A percentile compares a stretch with the other conserved stretches of the same genome.
phyloP scores from a whole-genome alignment of 2,329 filamentous ascomycete genomes.

The Aspergillus intermedius region DNA sequence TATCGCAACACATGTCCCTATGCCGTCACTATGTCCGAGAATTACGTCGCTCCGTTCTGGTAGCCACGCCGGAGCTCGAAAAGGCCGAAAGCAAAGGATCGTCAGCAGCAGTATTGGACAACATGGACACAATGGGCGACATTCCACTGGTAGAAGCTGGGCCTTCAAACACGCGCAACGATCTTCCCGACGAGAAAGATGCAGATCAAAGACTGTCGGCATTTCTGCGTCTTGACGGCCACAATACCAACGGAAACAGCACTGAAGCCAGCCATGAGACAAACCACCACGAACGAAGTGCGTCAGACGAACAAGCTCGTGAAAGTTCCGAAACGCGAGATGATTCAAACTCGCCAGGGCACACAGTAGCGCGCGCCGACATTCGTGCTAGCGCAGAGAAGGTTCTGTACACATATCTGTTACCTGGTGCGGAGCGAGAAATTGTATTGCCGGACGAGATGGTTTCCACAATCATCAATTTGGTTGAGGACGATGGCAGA shows the following conservation, averaged over 20 bases:
- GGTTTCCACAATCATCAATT: constrained; percentile 73
- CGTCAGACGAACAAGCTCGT: constrained; percentile 45
- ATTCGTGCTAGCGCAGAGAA: constrained; percentile 92
- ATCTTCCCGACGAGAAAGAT: constrained; percentile 61
- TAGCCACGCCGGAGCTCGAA: constrained; percentile 86
- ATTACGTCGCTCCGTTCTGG: constrained; percentile 82
- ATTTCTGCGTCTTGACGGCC: constrained; percentile 63
- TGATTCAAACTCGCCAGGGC: constrained; percentile 74
- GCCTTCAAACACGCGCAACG: constrained; percentile 49
- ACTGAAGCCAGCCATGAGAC: constrained; percentile 50
- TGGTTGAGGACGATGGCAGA: constrained; percentile 83
- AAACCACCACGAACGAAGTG: constrained; percentile 32
- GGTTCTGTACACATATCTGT: constrained; percentile 94
- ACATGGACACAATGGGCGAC: constrained; percentile 64
- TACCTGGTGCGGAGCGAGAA: constrained; percentile 92
- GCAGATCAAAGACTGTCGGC: constrained; percentile 87
- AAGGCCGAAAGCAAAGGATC: constrained; percentile 76
- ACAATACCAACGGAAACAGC: constrained; percentile 41
- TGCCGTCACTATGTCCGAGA: constrained; percentile 95
- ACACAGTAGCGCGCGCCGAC: constrained; percentile 80
- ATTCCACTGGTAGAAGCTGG: constrained; percentile 42
- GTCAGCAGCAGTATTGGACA: constrained; percentile 70
- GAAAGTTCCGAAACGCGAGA: constrained; percentile 58
- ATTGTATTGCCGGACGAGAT: constrained; percentile 88
- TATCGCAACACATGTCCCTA: constrained; percentile 96